Evolutionary conservation across 2,329 filamentous ascomycete species (phyloP), one percentile per base, ranked within the genome.

Genomic region (Xylaria sp.): DNA sequence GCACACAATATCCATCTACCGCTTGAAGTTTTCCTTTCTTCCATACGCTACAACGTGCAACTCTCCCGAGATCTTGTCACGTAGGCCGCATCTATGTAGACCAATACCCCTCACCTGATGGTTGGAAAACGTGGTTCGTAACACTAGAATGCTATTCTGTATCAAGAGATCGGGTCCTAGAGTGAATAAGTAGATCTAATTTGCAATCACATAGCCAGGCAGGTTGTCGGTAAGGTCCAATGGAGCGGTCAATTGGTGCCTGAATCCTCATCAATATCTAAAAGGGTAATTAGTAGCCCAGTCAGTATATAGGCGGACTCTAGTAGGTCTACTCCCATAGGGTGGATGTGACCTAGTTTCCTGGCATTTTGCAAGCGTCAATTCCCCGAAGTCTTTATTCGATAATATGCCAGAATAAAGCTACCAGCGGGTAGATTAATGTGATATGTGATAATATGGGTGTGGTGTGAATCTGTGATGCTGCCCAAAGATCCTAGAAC

Each of bases 1-100:
- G 47, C 40, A 9, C 21, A 35, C n/a, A 42, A n/a, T 10, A 4
- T 29, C 53, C n/a, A 21, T 59, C 63, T 40, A n/a, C 37, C 29
- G 35, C 48, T 21, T 21, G 60, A 21, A 27, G 60, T 67, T 21
- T 27, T 63, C 54, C 54, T 40, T 13, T 40, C 32, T 44, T 18
- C 25, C 37, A 42, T 29, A 25, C 47, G 5, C n/a, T 23, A 42
- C 29, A 55, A 32, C 25, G 51, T 35, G 40, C 35, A 25, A 23
- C 35, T n/a, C 32, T 37, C 27, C 27, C 16, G 21, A 59, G 18
- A 50, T 25, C 53, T 50, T 5, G 27, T 63, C 32, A 32, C 5
- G 4, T 4, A 44, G 23, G 29, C 27, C 10, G 16, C 8, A 5
- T 58, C 23, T 44, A 5, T 58, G 16, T 44, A 44, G 16, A 44